phyloP scores from a whole-genome alignment of 371 early-diverging fungal genomes.

The Parasitella parasitica region DNA sequence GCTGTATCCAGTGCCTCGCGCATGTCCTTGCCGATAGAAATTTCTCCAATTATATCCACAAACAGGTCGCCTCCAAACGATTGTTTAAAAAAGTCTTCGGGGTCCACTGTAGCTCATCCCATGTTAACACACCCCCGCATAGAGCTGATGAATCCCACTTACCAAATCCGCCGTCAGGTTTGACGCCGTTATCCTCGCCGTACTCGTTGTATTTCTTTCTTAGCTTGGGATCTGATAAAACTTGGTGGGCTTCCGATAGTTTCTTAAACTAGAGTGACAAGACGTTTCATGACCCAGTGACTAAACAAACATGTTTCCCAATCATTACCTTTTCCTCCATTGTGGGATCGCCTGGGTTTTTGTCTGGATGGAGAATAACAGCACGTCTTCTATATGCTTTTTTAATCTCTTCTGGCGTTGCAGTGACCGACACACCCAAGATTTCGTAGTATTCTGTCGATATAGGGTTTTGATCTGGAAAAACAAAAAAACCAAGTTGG shows the following conservation, averaged over 20 bases:
- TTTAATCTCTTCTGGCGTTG: slow-evolving; percentile 89
- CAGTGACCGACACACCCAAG: slow-evolving; percentile 79
- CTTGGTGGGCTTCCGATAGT: slow-evolving; percentile 92
- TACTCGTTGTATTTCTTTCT: slow-evolving; percentile 83
- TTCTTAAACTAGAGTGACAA: slow-evolving; percentile 66
- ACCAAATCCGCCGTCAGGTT: slow-evolving; percentile 71
- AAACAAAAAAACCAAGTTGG: too few species aligned
- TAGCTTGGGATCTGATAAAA: slow-evolving; percentile 79
- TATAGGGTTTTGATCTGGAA: slow-evolving; percentile 63
- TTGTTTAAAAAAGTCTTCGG: slow-evolving; percentile 91
- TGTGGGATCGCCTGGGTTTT: slow-evolving; percentile 77
- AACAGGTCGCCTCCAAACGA: slow-evolving; percentile 96
- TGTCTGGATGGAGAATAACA: slow-evolving; percentile 95
- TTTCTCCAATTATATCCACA: slow-evolving; percentile 93
- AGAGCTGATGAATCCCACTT: too few species aligned
- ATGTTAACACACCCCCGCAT: too few species aligned
- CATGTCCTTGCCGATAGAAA: slow-evolving; percentile 91
- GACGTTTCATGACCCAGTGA: neutral
- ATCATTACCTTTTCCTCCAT: slow-evolving; percentile 79
- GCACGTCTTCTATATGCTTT: slow-evolving; percentile 93
- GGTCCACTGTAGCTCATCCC: slow-evolving; percentile 61
- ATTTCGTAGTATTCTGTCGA: slow-evolving; percentile 85
- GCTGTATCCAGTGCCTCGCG: slow-evolving; percentile 72
- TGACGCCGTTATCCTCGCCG: slow-evolving; percentile 65
- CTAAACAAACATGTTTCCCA: neutral